A percentile compares a stretch with the other conserved stretches of the same genome.
phyloP scores from a whole-genome alignment of 306 rosid species.

The Betula pendula region DNA sequence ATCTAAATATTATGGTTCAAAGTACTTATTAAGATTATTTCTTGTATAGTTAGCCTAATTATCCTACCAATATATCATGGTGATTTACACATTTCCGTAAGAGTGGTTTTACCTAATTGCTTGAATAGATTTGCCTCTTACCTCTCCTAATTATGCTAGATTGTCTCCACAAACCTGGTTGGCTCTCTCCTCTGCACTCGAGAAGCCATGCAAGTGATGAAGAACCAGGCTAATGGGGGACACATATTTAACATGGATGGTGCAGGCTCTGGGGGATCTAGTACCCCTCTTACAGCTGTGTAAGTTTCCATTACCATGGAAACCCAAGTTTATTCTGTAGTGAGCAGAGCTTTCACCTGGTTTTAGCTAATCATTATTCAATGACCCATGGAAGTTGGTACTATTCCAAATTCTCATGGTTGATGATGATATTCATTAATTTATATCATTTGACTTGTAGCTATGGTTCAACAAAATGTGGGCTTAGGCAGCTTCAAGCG shows the following conservation, averaged over 20 bases:
- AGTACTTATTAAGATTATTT: neutral
- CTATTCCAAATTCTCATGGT: slow-evolving; percentile 10
- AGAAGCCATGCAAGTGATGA: slow-evolving; percentile 85
- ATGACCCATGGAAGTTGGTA: slow-evolving; percentile 7
- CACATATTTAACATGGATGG: slow-evolving; percentile 98
- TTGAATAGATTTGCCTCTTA: slow-evolving; percentile 2
- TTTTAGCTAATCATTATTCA: slow-evolving; percentile 6
- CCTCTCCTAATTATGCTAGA: slow-evolving; percentile 42
- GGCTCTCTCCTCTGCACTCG: slow-evolving; percentile 91
- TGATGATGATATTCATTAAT: slow-evolving; percentile 27
- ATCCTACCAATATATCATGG: neutral
- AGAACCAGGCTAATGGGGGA: slow-evolving; percentile 68
- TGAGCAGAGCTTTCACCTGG: neutral
- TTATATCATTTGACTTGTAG: slow-evolving; percentile 40
- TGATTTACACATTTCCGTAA: neutral
- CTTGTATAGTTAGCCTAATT: neutral
- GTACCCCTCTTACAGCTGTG: slow-evolving; percentile 97
- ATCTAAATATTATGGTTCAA: neutral
- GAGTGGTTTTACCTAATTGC: neutral
- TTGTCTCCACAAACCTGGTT: slow-evolving; percentile 90
- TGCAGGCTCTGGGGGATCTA: slow-evolving; percentile 95
- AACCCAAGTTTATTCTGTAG: slow-evolving; percentile 17
- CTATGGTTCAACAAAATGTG: slow-evolving; percentile 94
- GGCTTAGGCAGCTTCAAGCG: slow-evolving; percentile 88
- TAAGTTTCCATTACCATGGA: slow-evolving; percentile 41